These are phyloP conservation scores for Boletus sp. DNA, from an alignment of 768 basidiomycete genomes.

Conservation along the genomic window DNA sequence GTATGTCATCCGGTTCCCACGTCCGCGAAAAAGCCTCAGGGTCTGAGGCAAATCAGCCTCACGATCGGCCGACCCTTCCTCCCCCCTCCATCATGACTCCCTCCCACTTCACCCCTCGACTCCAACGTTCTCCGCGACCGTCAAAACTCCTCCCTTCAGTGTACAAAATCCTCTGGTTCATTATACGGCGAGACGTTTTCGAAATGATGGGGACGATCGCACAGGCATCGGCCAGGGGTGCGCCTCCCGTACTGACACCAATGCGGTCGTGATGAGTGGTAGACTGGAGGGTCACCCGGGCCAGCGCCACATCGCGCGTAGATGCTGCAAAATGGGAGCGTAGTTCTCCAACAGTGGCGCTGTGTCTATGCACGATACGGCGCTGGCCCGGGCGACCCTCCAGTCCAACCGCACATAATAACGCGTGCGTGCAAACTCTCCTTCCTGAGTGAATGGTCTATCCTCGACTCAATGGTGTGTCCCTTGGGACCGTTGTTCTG, in stretches of 20 bases:
- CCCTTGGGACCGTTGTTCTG: not conserved
- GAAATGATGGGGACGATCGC: not conserved
- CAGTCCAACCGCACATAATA: too few species aligned
- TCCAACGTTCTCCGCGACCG: not conserved
- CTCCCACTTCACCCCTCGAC: too few species aligned
- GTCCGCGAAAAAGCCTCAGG: not conserved
- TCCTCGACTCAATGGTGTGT: not conserved
- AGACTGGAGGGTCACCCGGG: too few species aligned
- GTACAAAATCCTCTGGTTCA: too few species aligned
- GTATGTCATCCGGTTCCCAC: not conserved
- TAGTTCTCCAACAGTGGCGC: slow-evolving; percentile 14
- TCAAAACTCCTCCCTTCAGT: too few species aligned
- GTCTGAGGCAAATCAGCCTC: not conserved
- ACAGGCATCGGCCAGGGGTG: not conserved
- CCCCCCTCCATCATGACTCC: not conserved
- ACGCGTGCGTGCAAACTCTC: not conserved
- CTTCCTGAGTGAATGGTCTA: not conserved
- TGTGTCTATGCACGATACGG: not conserved
- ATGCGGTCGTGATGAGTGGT: not conserved
- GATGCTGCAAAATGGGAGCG: slow-evolving; percentile 14
- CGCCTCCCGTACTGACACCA: not conserved
- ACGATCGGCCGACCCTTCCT: not conserved
- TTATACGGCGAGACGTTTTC: not conserved
- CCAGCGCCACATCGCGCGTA: not conserved
- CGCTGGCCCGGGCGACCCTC: too few species aligned